These are phyloP conservation scores for Pythium volutum DNA, from an alignment of 352 stramenopile species.

Conservation along the genomic window DNA sequence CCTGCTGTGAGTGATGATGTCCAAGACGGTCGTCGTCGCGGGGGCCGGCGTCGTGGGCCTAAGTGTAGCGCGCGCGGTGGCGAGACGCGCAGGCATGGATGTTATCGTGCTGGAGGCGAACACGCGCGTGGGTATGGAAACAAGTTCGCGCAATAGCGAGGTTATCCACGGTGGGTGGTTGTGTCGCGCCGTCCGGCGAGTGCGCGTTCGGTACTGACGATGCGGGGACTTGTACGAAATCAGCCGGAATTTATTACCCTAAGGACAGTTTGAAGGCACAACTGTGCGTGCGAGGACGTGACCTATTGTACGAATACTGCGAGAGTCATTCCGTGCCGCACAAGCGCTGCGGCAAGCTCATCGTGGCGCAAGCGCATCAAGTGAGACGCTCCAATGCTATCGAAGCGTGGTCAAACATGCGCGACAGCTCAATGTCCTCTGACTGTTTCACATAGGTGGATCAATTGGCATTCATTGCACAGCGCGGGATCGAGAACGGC, in stretches of 20 bases:
- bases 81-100: slow-evolving; percentile 45
- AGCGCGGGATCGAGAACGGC: slow-evolving; percentile 44
- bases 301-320: slow-evolving; percentile 93
- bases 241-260: slow-evolving; percentile 93
- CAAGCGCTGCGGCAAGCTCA: slow-evolving; percentile 92
- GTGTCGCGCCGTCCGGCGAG: not conserved
- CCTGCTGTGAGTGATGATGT: too few relatives aligned
- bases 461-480: slow-evolving; percentile 39
- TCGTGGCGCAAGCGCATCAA: slow-evolving; percentile 87
- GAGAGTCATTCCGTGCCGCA: slow-evolving; percentile 72
- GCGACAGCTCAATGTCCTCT: not conserved
- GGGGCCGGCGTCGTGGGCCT: slow-evolving; percentile 78
- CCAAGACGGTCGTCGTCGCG: slow-evolving; percentile 66
- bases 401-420: too few relatives aligned
- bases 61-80: slow-evolving; percentile 54
- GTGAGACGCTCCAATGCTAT: not conserved
- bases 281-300: slow-evolving; percentile 88
- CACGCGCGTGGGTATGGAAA: slow-evolving; percentile 78
- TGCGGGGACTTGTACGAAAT: not conserved
- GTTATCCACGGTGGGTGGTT: slow-evolving; percentile 89
- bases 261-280: slow-evolving; percentile 84
- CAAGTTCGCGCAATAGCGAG: slow-evolving; percentile 92
- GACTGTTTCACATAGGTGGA: slow-evolving; percentile 24
- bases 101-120: slow-evolving; percentile 90
- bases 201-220: not conserved